Percentiles rank a stretch among this genome's conserved stretches.
These are phyloP conservation scores for Neospermospora avenae DNA, from an alignment of 2,329 filamentous ascomycete species.

Conservation along the genomic window DNA sequence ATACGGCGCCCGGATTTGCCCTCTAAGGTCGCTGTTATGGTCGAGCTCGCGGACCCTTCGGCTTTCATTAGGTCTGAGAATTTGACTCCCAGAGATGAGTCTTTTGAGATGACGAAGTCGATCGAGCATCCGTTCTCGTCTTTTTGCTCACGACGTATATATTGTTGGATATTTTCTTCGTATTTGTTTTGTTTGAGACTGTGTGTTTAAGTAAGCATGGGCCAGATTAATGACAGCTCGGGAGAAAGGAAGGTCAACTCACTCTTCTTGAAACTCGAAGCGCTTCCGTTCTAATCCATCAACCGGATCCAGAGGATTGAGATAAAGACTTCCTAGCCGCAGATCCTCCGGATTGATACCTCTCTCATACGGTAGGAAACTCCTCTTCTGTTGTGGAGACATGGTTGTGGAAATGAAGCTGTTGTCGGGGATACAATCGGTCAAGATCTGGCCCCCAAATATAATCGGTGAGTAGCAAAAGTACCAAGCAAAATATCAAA, in stretches of 20 bases:
- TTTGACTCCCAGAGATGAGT: neutral
- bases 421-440: neutral
- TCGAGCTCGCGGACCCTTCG: neutral
- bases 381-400: slow-evolving; percentile 8
- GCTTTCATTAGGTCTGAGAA: slow-evolving; percentile 1
- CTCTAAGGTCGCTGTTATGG: slow-evolving; percentile 2
- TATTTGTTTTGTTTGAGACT: slow-evolving; percentile 2
- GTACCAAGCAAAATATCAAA: neutral
- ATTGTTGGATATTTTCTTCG: slow-evolving; percentile 2
- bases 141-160: slow-evolving; percentile 4
- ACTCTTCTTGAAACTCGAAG: slow-evolving; percentile 6
- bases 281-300: slow-evolving; percentile 7
- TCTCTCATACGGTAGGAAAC: slow-evolving; percentile 5
- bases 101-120: slow-evolving; percentile 3
- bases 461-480: neutral
- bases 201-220: neutral
- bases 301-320: slow-evolving; percentile 4
- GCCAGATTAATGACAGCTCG: neutral
- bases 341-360: slow-evolving; percentile 5
- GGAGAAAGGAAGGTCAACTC: neutral
- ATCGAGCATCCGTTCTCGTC: slow-evolving; percentile 3
- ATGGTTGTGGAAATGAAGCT: neutral
- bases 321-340: slow-evolving; percentile 3
- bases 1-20: slow-evolving; percentile 5
- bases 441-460: neutral